These are phyloP conservation scores for Fraxinus velutina DNA, from an alignment of 305 asterid species.

Conservation along the genomic window DNA sequence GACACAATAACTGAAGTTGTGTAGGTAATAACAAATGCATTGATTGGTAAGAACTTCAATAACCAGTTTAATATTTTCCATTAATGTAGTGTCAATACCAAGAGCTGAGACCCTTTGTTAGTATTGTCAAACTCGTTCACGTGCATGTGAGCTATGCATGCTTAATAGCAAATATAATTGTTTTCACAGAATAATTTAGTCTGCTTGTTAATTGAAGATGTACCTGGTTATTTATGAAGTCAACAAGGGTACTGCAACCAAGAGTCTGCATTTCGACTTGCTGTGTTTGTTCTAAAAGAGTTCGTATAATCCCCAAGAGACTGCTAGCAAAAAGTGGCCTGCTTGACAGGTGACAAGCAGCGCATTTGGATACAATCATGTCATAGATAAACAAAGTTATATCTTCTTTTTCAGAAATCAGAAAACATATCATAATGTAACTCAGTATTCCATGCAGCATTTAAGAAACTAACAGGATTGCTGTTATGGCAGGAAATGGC, in stretches of 20 bases:
- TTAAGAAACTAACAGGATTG: background rate
- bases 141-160: background rate
- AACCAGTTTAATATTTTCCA: background rate
- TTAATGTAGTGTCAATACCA: background rate
- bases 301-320: conserved; percentile 41
- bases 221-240: conserved; percentile 46
- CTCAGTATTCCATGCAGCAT: background rate
- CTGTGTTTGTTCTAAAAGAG: conserved; percentile 45
- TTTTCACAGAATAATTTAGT: background rate
- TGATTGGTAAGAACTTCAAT: background rate
- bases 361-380: background rate
- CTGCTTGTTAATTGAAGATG: background rate
- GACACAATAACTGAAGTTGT: background rate
- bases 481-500: background rate
- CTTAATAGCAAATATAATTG: background rate
- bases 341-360: conserved; percentile 19
- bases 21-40: background rate
- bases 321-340: conserved; percentile 56
- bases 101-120: background rate
- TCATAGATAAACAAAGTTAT: background rate
- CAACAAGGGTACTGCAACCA: conserved; percentile 43
- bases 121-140: background rate
- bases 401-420: background rate
- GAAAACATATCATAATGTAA: background rate
- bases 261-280: conserved; percentile 43